Evolutionary conservation across 1,139 yeast genomes (phyloP), one percentile per base, ranked within the genome.

Genomic region (Diutina rugosa): DNA sequence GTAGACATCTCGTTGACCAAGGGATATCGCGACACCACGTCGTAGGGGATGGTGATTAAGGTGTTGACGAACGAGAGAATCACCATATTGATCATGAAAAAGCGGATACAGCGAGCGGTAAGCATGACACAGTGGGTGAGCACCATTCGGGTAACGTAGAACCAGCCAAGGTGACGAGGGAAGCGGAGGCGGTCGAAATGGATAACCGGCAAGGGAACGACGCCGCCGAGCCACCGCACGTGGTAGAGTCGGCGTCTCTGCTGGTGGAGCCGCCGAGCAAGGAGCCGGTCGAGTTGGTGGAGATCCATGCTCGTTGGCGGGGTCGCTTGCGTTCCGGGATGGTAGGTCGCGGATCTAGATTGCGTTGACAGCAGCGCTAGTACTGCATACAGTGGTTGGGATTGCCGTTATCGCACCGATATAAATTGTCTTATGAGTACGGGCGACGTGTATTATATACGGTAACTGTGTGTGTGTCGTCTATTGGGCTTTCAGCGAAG

Each of bases 131-230:
- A 57, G 26, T 14, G 51, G 35, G 12, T 32, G 53, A 12, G 21
- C 21, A 38, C 14, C n/a, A 30, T 12, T 14, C 48, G 51, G 46
- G 35, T 46, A 56, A 12, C n/a, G 52, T 54, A 18, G 49, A 51
- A 18, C 55, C 47, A 16, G 29, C 46, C 32, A 12, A 57, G 62
- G 18, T 59, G 51, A 55, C 59, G 57, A 41, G 67, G 65, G 29
- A 61, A 58, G 72, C 73, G 70, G 30, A 69, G 56, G 18, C 63
- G 64, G 4, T 63, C 54, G 56, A 65, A 71, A 55, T 65, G 62
- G 44, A 72, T 62, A 6, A 69, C 61, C 1, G 74, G 71, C 12
- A 72, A 59, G 0, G 77, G 75, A 1, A 72, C 4, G 56, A 56
- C 9, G 58, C 66, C 57, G 58, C 62, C 18, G 56, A 56, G 68